A percentile compares a stretch with the other conserved stretches of the same genome.
Conservation (phyloP, 1,284 basidiomycete genomes). For the Sphagnurus paluster region DNA sequence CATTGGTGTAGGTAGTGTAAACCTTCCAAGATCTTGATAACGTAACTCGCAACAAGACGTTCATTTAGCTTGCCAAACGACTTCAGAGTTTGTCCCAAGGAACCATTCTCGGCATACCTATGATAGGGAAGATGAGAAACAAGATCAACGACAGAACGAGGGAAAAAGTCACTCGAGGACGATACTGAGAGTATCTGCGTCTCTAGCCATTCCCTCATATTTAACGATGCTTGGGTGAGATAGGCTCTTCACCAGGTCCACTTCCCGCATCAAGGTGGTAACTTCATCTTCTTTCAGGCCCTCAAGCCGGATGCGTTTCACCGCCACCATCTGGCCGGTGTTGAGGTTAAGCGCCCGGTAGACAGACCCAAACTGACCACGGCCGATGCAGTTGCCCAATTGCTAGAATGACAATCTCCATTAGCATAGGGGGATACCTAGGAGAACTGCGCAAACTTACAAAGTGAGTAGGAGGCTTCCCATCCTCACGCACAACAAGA, state of each 20-base stretch:
- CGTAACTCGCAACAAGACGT: conserved; percentile 84
- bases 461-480: conserved; percentile 79
- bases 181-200: conserved; percentile 85
- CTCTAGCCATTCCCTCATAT: conserved; percentile 93
- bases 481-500: conserved; percentile 80
- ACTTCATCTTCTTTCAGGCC: conserved; percentile 87
- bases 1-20: conserved; percentile 85
- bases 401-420: conserved; percentile 51
- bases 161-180: conserved; percentile 73
- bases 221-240: conserved; percentile 94
- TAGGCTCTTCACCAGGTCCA: conserved; percentile 85
- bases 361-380: conserved; percentile 95
- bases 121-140: conserved; percentile 18
- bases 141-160: conserved; percentile 23
- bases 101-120: conserved; percentile 93
- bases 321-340: conserved; percentile 92
- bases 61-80: conserved; percentile 93
- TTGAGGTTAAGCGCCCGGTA: conserved; percentile 92
- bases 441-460: conserved; percentile 50
- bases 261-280: conserved; percentile 86
- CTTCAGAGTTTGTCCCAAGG: conserved; percentile 86
- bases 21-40: conserved; percentile 92
- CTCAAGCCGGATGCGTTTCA: conserved; percentile 87
- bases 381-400: conserved; percentile 94
- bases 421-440: conserved; percentile 16